These are phyloP conservation scores for Botryotinia globosa DNA, from an alignment of 2,329 filamentous ascomycete species.

Conservation along the genomic window DNA sequence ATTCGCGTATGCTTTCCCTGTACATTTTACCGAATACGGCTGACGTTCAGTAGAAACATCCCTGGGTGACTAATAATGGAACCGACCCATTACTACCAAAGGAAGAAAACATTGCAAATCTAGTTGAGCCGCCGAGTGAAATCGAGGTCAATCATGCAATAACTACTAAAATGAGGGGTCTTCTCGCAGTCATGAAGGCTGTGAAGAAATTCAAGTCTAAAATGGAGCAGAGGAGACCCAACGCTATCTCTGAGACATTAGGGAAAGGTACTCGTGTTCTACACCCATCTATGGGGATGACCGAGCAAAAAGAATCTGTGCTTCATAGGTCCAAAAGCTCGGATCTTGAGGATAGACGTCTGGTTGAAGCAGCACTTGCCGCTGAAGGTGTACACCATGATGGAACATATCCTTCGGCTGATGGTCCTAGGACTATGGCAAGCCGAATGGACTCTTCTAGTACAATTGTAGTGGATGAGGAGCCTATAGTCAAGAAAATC, in stretches of 20 bases:
- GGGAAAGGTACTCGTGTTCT: conserved; percentile 51
- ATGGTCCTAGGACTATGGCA: conserved; percentile 19
- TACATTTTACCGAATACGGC: conserved; percentile 10
- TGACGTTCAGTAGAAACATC: conserved; percentile 64
- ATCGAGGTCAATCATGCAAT: conserved; percentile 89
- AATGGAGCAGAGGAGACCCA: conserved; percentile 54
- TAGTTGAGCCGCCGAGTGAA: conserved; percentile 81
- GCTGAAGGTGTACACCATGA: conserved; percentile 53
- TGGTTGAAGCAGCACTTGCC: conserved; percentile 49
- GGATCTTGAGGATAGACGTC: conserved; percentile 49
- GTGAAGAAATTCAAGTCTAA: conserved; percentile 84
- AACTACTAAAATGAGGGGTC: conserved; percentile 81
- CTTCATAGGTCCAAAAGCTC: conserved; percentile 47
- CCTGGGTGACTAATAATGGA: conserved; percentile 85
- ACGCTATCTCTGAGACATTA: conserved; percentile 56
- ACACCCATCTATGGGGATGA: conserved; percentile 53
- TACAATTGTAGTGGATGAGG: conserved; percentile 2
- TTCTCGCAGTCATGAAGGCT: conserved; percentile 73
- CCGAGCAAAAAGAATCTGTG: conserved; percentile 40
- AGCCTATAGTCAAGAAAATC: conserved; percentile 1
- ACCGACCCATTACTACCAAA: conserved; percentile 73
- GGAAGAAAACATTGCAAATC: conserved; percentile 80
- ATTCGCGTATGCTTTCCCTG: conserved; percentile 63
- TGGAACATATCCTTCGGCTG: conserved; percentile 34
- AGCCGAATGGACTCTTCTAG: conserved; percentile 23